Percentiles rank a stretch among this genome's conserved stretches.
phyloP scores from a whole-genome alignment of 163 green algal genomes.

The Coccomyxa subellipsoidea region DNA sequence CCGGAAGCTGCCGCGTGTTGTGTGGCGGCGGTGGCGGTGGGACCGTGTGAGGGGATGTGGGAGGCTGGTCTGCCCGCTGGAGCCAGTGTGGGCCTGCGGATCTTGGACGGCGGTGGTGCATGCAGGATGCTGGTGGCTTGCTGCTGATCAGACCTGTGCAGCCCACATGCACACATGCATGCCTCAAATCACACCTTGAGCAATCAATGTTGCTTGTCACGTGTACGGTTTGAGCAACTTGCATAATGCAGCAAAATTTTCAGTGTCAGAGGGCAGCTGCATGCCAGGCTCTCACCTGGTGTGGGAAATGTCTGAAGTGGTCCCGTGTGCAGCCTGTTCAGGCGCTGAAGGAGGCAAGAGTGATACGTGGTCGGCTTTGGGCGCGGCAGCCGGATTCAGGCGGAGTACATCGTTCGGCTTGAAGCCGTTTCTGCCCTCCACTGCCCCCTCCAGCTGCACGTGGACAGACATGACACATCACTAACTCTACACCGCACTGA shows the following conservation, averaged over 20 bases:
- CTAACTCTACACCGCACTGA: too few relatives aligned
- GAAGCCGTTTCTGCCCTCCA: slow-evolving; percentile 27
- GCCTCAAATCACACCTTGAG: too few relatives aligned
- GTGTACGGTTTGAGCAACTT: too few relatives aligned
- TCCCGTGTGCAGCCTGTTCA: neutral
- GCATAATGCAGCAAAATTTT: neutral
- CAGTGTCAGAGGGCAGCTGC: neutral
- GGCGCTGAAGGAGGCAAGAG: neutral
- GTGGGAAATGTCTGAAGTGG: neutral
- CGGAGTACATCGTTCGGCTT: slow-evolving; percentile 35
- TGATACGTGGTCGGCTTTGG: neutral
- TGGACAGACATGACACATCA: neutral
- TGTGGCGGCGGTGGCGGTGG: too few relatives aligned
- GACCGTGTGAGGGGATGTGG: neutral
- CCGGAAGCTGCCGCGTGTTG: neutral
- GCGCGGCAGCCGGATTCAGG: neutral
- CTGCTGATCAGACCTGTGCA: neutral
- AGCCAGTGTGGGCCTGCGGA: neutral
- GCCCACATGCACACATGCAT: neutral
- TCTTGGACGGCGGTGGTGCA: neutral
- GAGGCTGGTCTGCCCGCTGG: neutral
- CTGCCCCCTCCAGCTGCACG: slow-evolving; percentile 18
- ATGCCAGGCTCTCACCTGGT: neutral
- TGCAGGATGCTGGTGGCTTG: neutral
- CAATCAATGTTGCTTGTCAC: too few relatives aligned